Base-by-base conservation (phyloP, 805 yeast species). In the Lipomyces kockii region DNA sequence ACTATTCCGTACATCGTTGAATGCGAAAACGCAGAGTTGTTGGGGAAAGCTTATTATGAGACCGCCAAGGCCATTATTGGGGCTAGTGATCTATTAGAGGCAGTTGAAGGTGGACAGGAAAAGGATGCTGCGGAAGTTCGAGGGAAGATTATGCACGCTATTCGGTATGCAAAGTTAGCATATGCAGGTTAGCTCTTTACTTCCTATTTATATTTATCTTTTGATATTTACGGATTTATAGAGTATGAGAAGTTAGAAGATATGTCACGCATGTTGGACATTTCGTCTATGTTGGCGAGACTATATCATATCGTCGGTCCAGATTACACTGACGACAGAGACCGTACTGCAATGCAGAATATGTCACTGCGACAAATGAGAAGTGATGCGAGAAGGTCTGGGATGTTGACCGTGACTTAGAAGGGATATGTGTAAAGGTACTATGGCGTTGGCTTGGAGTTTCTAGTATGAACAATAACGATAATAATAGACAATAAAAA, bases 1-100 rank as follows among this genome's bases (percentile, higher is more conserved):
- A 74, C 80, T 0, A 80, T 87, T 80, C 85, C 89, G 0, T 76
- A 74, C 27, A 78, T 85, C 6, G 73, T 83, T 6, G 80, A 82
- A 60, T 74, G 82, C 0, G 81, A 80, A 7, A 80, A 81, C 64
- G 64, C 78, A 1, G 82, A 79, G 59, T 59, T 82, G 46, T 78
- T 77, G 3, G 82, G 87, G 0, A 77, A 78, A 56, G 82, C 81
- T 0, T 80, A 79, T 53, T 77, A 76, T 34, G 66, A 73, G 2
- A 60, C 81, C 11, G 79, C 84, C 0, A 72, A 73, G 3, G 76
- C 76, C 8, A 60, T 76, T 53, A 63, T 71, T 65, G 72, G 73
- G 14, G 65, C 67, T 12, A 51, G 51, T 37, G 51, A 49, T 22
- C 11, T 52, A 29, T n/a, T n/a, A 8, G 22, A 8, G 20, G 43